These are phyloP conservation scores for Ceratocystis harringtonii DNA, from an alignment of 2,329 filamentous ascomycete genomes.

Conservation along the genomic window DNA sequence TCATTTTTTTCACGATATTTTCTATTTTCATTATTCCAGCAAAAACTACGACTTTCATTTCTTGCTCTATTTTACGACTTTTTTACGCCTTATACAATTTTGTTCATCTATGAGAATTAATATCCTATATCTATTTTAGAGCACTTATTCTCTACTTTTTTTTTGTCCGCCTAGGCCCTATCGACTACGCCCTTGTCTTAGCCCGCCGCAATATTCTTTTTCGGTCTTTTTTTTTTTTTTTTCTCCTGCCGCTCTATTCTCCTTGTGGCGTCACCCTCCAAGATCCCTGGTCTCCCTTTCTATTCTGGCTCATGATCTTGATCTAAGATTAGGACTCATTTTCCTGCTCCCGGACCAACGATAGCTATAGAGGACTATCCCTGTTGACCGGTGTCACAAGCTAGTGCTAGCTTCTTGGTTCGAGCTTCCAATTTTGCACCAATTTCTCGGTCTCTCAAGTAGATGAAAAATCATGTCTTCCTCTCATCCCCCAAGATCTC, in stretches of 20 bases:
- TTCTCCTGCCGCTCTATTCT: background rate
- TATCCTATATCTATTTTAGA: background rate
- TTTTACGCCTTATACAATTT: background rate
- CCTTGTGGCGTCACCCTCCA: background rate
- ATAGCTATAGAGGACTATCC: background rate
- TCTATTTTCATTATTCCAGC: conserved; percentile 10
- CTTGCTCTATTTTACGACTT: background rate
- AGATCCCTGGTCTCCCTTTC: background rate
- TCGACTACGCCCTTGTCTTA: background rate
- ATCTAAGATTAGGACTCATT: conserved; percentile 9
- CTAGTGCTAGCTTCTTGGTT: background rate
- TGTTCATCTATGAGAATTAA: background rate
- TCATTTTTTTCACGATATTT: conserved; percentile 13
- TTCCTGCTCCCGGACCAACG: background rate
- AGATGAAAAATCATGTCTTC: conserved; percentile 4
- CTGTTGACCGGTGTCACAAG: background rate
- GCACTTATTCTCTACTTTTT: background rate
- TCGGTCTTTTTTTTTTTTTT: background rate
- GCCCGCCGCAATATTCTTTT: background rate
- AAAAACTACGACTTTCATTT: background rate
- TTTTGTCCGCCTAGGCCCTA: background rate
- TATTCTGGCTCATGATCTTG: conserved; percentile 6
- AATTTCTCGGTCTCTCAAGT: background rate
- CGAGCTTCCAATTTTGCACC: background rate
- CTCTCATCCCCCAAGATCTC: conserved; percentile 20